Evolutionary conservation across 2,329 filamentous ascomycete species (phyloP), one percentile per base, ranked within the genome.

Genomic region (Aspergillus sp.): DNA sequence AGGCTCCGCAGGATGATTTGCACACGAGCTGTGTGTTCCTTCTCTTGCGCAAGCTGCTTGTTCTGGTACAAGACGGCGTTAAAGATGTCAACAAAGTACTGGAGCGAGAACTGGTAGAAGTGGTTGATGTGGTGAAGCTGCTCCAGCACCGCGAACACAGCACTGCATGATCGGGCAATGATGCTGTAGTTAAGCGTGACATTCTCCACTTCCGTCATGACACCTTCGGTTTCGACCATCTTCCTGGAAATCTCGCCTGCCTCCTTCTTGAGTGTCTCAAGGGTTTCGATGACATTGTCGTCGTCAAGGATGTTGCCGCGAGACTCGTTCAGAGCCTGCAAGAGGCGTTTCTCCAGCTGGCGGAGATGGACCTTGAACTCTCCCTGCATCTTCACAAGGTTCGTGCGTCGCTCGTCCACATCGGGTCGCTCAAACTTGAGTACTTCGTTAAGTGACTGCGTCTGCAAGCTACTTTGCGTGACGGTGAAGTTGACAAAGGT

Each of bases 401-500:
- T 97, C 32, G 90, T 95, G 49, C 93, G 84, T 55, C 93, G 83
- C 75, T 97, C 90, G 65, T 98, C 93, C 15, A 98, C 90, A 71
- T 98, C 93, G 3, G 94, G 93, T 48, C 94, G 83, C 75, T 98
- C 93, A 12, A 90, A 95, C 70, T 97, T 97, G 62, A 98, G 81
- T 30, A 97, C 93, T 54, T 98, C 90, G 59, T 96, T 96, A 57
- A 98, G 82, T 1, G 93, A 96, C 70, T 98, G 93, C 2, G 93
- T 97, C 73, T 95, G 93, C 63, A 98, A 78, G 77, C 91, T 97
- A 80, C 93, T 96, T 73, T 97, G 91, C 4, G 93, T 98, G 53
- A 98, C 91, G 1, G 94, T 97, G 60, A 98, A 98, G 73, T 98
- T 98, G 79, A 98, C 93, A 71, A 98, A 95, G 0, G 94, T 98